Base-by-base conservation (phyloP, 768 basidiomycete genomes). In the Boletus sensibilis region DNA sequence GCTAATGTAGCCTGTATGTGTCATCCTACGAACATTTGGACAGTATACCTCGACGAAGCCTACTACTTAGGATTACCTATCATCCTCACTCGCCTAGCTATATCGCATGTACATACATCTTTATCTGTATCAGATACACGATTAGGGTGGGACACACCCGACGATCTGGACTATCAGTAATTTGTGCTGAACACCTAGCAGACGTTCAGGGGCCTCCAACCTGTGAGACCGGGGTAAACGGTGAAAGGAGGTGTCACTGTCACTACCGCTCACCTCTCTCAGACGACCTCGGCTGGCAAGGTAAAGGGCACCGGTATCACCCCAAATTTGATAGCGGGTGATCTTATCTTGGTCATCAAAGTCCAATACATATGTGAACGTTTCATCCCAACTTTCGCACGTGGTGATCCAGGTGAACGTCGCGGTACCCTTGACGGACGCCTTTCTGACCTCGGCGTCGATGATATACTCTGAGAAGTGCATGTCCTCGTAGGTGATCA, bases 321-420 rank as follows among this genome's bases (percentile, higher is more conserved):
- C 83, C 85, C 86, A 88, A 2, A 87, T 77, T 63, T 87, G 81
- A 75, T 85, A 86, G 41, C 77, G 72, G 23, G 73, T 73, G n/a
- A 88, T 73, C 68, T 81, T 86, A 52, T 70, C 64, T 29, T 78
- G 76, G 23, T 81, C 75, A 52, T 86, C 85, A 64, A 86, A 86
- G 65, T 82, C 82, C 58, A 87, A 68, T 18, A 79, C 74, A 61
- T 86, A 86, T 10, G 74, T 70, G 61, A 87, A 88, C 16, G 74
- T 77, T 72, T 87, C 86, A 27, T 82, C 70, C 86, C 86, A 87
- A 46, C 75, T 76, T 64, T 86, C 74, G 42, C 67, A 63, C 5
- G 81, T 82, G 57, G 74, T 70, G 53, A 63, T 66, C 86, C 86
- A 87, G 2, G 77, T 82, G 68, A 87, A 87, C 21, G 55, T 74